phyloP scores from a whole-genome alignment of 495 filamentous ascomycete species.

The Annulohypoxylon nitens region DNA sequence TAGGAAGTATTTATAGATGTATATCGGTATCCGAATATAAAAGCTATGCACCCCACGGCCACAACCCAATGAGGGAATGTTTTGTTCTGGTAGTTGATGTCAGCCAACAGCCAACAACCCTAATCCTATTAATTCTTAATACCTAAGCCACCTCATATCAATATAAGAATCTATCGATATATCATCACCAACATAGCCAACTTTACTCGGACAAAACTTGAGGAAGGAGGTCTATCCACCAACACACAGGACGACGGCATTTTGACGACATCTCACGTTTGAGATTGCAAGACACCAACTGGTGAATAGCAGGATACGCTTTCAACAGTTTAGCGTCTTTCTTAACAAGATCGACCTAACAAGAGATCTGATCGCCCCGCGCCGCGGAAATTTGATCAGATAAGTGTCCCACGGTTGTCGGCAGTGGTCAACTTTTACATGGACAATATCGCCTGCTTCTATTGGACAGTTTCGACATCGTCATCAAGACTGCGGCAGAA shows the following conservation, averaged over 20 bases:
- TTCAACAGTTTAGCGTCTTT: background rate
- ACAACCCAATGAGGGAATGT: constrained; percentile 40
- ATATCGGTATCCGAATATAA: constrained; percentile 44
- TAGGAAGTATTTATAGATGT: constrained; percentile 44
- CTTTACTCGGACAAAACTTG: constrained; percentile 11
- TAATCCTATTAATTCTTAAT: constrained; percentile 20
- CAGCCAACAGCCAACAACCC: constrained; percentile 30
- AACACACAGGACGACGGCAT: background rate
- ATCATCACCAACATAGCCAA: constrained; percentile 8
- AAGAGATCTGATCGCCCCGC: constrained; percentile 38
- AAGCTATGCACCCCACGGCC: constrained; percentile 42
- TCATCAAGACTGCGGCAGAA: constrained; percentile 5
- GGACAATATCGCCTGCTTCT: constrained; percentile 26
- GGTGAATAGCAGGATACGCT: background rate
- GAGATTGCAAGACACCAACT: background rate
- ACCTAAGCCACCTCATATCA: background rate
- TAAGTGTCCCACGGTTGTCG: constrained; percentile 2
- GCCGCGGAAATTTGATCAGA: constrained; percentile 21
- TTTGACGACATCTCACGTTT: background rate
- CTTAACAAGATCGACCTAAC: constrained; percentile 26
- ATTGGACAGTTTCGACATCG: constrained; percentile 41
- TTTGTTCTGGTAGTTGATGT: constrained; percentile 34
- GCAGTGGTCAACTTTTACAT: constrained; percentile 25
- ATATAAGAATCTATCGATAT: background rate
- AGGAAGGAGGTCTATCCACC: constrained; percentile 8